Evolutionary conservation across 208 protist genomes (phyloP), one percentile per base, ranked within the genome.

Genomic region (Herpetomonas tarakana): DNA sequence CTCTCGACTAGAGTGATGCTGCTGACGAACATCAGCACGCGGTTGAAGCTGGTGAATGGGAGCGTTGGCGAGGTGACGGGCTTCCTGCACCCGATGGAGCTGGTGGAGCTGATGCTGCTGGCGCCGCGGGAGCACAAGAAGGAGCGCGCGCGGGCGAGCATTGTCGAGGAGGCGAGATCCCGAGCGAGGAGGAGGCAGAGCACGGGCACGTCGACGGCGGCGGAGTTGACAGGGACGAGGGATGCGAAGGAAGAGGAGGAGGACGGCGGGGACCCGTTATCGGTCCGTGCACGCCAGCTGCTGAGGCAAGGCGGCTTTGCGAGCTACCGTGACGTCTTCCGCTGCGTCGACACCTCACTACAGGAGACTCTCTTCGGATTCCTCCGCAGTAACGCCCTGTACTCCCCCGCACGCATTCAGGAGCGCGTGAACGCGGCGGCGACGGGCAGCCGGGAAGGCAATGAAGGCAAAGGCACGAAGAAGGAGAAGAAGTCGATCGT

Each of bases 61-160:
- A 74, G 68, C 14, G 76, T 90, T 4, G 85, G 82, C 2, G 71
- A 78, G 27, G 82, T 94, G 7, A 66, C 62, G 0, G 84, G 82
- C n/a, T 94, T 94, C 67, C 41, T 90, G 25, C 77, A 88, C 58
- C 82, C 86, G 3, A 49, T 88, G n/a, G 82, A 93, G 58, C 55
- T 88, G 52, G 29, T 79, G 12, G 76, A 77, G 24, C 51, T 92
- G 26, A 64, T 81, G 31, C 21, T 88, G 38, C 68, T 58, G n/a
- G 61, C 52, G 4, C 67, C 50, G 45, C 58, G 62, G 29, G 68
- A 73, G 50, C 55, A 47, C 6, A 25, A 68, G 18, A 14, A 24
- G 16, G 16, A 56, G 24, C 52, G 52, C 7, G 16, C n/a, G 29
- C 7, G 7, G 16, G 52, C 9, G 16, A 9, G 6, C n/a, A 9